Evolutionary conservation across 2,329 filamentous ascomycete species (phyloP).

Genomic region (Aspergillus luchuensis): DNA sequence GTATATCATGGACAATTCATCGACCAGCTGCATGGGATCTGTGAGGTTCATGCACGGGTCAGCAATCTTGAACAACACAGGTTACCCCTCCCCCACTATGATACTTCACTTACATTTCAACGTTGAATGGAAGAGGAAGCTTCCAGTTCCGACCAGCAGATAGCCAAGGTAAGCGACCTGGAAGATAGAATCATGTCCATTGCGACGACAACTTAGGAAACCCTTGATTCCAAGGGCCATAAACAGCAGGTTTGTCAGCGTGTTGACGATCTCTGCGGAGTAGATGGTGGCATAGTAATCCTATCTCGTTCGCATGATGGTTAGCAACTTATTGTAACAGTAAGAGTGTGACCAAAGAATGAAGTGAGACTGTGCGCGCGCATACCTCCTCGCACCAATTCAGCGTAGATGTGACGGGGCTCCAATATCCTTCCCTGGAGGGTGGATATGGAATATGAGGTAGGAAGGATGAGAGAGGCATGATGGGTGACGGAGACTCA

Average conservation of each 20-base stretch:
- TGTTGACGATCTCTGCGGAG: constrained; percentile 76
- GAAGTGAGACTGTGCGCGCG: background rate
- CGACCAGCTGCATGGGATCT: constrained; percentile 72
- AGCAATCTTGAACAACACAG: constrained; percentile 14
- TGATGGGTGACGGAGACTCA: constrained; percentile 20
- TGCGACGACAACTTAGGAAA: constrained; percentile 68
- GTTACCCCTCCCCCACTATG: background rate
- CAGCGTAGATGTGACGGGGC: constrained; percentile 68
- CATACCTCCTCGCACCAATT: constrained; percentile 80
- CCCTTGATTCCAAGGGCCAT: constrained; percentile 76
- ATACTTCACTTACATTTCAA: constrained; percentile 58
- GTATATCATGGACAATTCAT: constrained; percentile 72
- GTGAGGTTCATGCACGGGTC: constrained; percentile 18
- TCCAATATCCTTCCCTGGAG: constrained; percentile 63
- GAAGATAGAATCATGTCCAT: constrained; percentile 77
- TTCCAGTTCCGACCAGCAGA: constrained; percentile 62
- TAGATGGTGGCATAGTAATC: constrained; percentile 76
- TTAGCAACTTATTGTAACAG: constrained; percentile 9
- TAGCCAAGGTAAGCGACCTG: constrained; percentile 66
- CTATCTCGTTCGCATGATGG: constrained; percentile 43
- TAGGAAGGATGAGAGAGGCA: constrained; percentile 32
- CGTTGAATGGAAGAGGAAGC: constrained; percentile 65
- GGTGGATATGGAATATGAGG: constrained; percentile 48
- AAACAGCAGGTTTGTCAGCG: constrained; percentile 80
- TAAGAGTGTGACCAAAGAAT: background rate